These are phyloP conservation scores for Chlamydomonas sphaeroides DNA, from an alignment of 139 green algal genomes.

Conservation along the genomic window DNA sequence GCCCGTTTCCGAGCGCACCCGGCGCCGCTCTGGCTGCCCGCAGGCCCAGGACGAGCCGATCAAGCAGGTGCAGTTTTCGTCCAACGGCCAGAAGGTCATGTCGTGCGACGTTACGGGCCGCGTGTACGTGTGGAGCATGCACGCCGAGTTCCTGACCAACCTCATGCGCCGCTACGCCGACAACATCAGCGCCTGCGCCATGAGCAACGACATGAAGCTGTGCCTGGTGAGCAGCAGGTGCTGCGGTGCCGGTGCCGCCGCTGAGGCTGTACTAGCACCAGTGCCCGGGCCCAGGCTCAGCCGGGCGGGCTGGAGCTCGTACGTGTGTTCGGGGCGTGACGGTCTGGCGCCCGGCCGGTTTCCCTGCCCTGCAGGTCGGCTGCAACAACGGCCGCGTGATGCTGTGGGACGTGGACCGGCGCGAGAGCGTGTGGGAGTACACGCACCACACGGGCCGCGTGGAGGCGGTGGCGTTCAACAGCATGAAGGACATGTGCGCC, in stretches of 20 bases:
- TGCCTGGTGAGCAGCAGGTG: conserved; percentile 48
- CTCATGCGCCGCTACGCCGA: conserved; percentile 49
- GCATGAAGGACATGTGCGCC: conserved; percentile 45
- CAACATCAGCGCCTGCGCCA: conserved; percentile 32
- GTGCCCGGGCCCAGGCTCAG: too few species aligned
- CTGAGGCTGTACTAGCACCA: too few species aligned
- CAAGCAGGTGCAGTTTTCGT: conserved; percentile 48
- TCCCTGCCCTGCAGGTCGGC: too few species aligned
- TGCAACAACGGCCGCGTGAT: conserved; percentile 56
- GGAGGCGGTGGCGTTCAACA: conserved; percentile 58
- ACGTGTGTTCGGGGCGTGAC: too few species aligned
- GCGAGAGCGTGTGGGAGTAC: conserved; percentile 60
- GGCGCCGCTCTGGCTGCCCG: too few species aligned
- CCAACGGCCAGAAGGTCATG: conserved; percentile 47
- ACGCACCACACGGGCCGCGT: conserved; percentile 58
- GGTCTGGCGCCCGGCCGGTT: too few species aligned
- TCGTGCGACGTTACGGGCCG: conserved; percentile 49
- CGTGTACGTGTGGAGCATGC: conserved; percentile 55
- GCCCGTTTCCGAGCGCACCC: too few species aligned
- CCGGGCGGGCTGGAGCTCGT: too few species aligned
- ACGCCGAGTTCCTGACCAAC: conserved; percentile 53
- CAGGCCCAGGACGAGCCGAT: conserved; percentile 55
- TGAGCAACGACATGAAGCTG: conserved; percentile 42
- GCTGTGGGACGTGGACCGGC: conserved; percentile 56
- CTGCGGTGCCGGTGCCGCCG: too few species aligned